Base-by-base conservation (phyloP, 2,329 filamentous ascomycete genomes). In the Phyllosticta citriasiana region DNA sequence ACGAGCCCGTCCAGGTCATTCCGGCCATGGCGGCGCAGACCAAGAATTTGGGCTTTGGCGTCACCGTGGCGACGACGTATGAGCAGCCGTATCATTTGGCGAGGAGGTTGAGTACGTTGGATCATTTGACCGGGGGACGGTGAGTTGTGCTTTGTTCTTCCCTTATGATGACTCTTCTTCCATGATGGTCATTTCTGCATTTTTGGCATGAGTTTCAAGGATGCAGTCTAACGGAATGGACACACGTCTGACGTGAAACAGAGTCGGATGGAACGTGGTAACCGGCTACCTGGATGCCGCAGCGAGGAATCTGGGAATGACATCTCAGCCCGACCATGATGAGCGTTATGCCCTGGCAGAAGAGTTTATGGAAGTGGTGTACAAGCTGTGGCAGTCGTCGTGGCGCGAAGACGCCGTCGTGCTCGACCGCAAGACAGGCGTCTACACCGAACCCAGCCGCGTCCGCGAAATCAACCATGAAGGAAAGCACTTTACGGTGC, bases 51-150 rank as follows among this genome's bases (percentile, higher is more conserved):
- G 83, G 81, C 0, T 88, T 89, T 63, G 86, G 86, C 0, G 83
- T 88, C 1, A 88, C 86, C 0, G 80, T 85, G 0, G 82, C 82
- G 1, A 88, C 86, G 0, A 87, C 84, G 0, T 89, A 88, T 64
- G 86, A 88, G 69, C 81, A 85, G 67, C 86, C 86, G 0, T 88
- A 87, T 66, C 82, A 87, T 65, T 74, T 88, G 14, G 86, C 86
- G 0, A 73, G 86, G 19, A 74, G 85, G n/a, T 72, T 88, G 10
- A 84, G 82, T 3, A 88, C 86, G 0, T 76, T 88, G 0, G 86
- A 89, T 67, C 86, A 88, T 68, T 72, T 88, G 9, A 84, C 84
- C 0, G 82, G 82, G 55, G 85, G 85, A n/a, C 77, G 86, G 59
- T 61, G 40, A 40, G 59, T 51, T 22, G 7, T 22, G 8, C 6